Percentiles rank a stretch among this genome's conserved stretches.
Conservation (phyloP, 2,329 filamentous ascomycete species). For the Blastomyces emzantsi region DNA sequence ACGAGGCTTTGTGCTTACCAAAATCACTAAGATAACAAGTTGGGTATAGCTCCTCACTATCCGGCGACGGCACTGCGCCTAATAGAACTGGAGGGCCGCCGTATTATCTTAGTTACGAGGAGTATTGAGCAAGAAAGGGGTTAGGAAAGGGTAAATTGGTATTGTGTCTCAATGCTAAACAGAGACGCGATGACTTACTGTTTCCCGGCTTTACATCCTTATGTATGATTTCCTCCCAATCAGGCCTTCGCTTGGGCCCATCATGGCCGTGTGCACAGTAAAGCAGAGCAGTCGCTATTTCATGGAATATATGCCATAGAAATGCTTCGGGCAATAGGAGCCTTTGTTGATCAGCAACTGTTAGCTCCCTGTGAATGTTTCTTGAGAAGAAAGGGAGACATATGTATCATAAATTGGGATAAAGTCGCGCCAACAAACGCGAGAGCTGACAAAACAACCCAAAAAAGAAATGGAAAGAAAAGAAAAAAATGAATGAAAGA, state of each 20-base stretch:
- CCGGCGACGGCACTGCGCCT: not conserved
- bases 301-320: constrained; percentile 13
- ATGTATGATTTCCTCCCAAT: constrained; percentile 14
- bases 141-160: not conserved
- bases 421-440: not conserved
- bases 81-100: constrained; percentile 8
- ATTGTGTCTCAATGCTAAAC: not conserved
- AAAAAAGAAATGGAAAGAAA: not conserved
- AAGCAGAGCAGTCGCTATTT: constrained; percentile 10
- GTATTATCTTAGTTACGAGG: not conserved
- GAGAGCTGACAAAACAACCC: not conserved
- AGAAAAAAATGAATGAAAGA: not conserved
- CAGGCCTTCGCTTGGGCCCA: constrained; percentile 1
- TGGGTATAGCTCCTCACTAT: constrained; percentile 11
- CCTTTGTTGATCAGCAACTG: not conserved
- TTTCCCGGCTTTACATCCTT: constrained; percentile 13
- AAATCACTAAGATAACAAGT: constrained; percentile 12
- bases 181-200: constrained; percentile 6
- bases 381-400: not conserved
- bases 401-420: not conserved
- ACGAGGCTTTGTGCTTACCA: not conserved
- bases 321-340: constrained; percentile 12
- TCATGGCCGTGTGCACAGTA: constrained; percentile 12
- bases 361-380: not conserved
- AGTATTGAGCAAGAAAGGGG: not conserved